Base-by-base conservation (phyloP, 2,329 filamentous ascomycete genomes). In the Hortaea werneckii region DNA sequence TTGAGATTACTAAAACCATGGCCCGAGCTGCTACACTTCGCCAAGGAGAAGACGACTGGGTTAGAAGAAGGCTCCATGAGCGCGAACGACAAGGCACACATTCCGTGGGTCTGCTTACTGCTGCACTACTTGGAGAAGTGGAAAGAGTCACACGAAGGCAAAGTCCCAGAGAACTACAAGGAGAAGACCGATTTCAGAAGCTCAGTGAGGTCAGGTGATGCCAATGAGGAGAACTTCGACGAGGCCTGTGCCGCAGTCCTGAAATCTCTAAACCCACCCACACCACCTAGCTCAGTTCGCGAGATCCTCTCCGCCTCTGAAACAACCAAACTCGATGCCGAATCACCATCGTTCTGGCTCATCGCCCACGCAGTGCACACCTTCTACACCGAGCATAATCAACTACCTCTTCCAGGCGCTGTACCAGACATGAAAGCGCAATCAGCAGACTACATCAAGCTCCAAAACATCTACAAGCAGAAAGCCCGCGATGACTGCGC, bases 351-450 rank as follows among this genome's bases (percentile, higher is more conserved):
- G 47, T 96, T 98, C 69, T 98, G 94, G 92, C 68, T 89, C 50
- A 90, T 95, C 54, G 85, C 86, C 6, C 76, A 80, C 45, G 89
- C 90, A 0, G 74, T 96, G 45, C 80, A 80, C 49, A 61, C 75
- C 13, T 98, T 98, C 65, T 82, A 90, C 64, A 65, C 76, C 7
- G 79, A 79, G 45, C 80, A 95, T 61, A 69, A 75, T 6, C 75
- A 82, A 28, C 74, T 98, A 5, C 92, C 92, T 11, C 72, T 98
- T 0, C 83, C 89, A 0, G 94, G 92, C 9, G 81, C 83, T 3
- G 72, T 98, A 1, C 92, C 94, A 1, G 92, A 98, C 64, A 98
- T 98, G 92, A 98, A 98, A 70, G 88, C 92, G 2, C 79, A 90
- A 61, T 95, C 89, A 3, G 79, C 76, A 46, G 84, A 94, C 51